Percentiles rank a stretch among this genome's conserved stretches.
Conservation (phyloP, 306 rosid species). For the Prunus davidiana region DNA sequence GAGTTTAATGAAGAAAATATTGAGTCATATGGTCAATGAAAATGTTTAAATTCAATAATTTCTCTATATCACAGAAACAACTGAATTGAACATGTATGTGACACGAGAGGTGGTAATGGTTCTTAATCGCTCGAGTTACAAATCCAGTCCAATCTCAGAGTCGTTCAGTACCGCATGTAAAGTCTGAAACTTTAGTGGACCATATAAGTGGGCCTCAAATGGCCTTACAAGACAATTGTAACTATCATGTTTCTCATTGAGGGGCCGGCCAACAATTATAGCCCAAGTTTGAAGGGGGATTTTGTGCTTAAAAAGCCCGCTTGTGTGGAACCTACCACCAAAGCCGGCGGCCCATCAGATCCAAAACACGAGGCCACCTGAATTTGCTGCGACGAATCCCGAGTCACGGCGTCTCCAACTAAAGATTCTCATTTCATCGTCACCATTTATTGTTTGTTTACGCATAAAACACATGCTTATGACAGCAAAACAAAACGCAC, state of each 20-base stretch:
- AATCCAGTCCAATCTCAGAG: rapidly evolving
- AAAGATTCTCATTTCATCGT: not conserved
- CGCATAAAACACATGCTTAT: not conserved
- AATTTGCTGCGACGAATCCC: not conserved
- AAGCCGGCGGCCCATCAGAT: not conserved
- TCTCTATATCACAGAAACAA: no score
- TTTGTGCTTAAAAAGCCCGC: not conserved
- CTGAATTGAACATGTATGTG: no score
- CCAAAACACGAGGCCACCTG: not conserved
- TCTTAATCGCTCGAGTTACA: no score
- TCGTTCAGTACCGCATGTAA: no score
- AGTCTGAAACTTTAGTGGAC: not conserved
- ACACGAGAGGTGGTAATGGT: no score
- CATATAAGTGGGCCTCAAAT: not conserved
- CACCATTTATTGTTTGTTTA: not conserved
- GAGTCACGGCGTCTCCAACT: not conserved
- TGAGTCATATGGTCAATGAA: no score
- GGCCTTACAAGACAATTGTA: not conserved
- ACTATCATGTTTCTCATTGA: no score
- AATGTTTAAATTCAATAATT: no score
- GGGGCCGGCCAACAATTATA: no score
- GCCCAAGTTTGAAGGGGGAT: no score
- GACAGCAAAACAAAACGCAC: not conserved
- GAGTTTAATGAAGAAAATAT: no score
- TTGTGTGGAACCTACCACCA: not conserved